Evolutionary conservation across 768 basidiomycete genomes (phyloP), one percentile per base, ranked within the genome.

Genomic region (Panaeolus papilionaceus): DNA sequence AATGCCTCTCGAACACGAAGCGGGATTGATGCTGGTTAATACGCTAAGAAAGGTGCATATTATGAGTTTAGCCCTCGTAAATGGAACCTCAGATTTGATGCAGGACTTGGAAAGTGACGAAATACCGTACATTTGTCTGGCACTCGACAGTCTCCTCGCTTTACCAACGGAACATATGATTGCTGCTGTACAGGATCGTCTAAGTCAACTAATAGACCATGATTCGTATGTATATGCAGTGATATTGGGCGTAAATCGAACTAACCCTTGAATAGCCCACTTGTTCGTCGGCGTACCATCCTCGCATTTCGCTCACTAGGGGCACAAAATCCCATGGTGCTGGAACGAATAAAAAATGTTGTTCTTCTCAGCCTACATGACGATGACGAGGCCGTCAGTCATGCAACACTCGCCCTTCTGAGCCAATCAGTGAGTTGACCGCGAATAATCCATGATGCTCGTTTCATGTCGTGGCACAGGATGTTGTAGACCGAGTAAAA

Each of bases 21-120:
- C 94, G 38, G 85, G 88, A 63, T 80, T 96, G 26, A 94, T 96
- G 91, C 83, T 95, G 23, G 89, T 95, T 67, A 96, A 96, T 71
- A 94, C 94, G 4, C 75, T 94, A 39, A 88, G 93, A 69, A 95
- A 95, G 85, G 94, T 89, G 71, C 66, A 75, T 51, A 33, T 40
- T 4, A 6, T 39, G 11, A 12, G 14, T 8, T 64, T 62, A 7
- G 18, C 44, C 7, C 16, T 20, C 9, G 33, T 64, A 2, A 23
- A 20, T 26, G n/a, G 20, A 23, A 47, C 10, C 61, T 38, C 68
- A 67, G 63, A 63, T 20, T 16, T 3, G 58, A 33, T 8, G 38
- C 70, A 95, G 93, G 94, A 96, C 73, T 75, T 96, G 37, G 92
- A 93, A 76, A 87, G 86, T 63, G 68, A 81, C 2, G 78, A 81